Base-by-base conservation (phyloP, 2,329 filamentous ascomycete genomes). In the Xylaria sp. region DNA sequence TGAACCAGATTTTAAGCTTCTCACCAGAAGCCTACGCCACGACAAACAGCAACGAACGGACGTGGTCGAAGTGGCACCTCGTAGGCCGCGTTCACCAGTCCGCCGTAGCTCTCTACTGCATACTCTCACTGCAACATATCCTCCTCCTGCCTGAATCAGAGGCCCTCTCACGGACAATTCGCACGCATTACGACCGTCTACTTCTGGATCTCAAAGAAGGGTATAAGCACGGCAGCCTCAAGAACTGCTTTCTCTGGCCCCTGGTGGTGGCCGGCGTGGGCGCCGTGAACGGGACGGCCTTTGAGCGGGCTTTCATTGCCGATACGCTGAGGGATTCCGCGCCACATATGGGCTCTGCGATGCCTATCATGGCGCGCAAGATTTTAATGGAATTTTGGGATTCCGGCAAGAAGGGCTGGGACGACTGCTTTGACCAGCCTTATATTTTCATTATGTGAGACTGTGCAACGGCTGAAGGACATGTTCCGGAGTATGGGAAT, bases 361-460 rank as follows among this genome's bases (percentile, higher is more conserved):
- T 75, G 23, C 78, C 79, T 13, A 52, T 77, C 9, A 58, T 70
- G 8, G 78, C 76, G 8, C 72, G 75, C 44, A 65, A 37, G 20
- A 56, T 78, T 9, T 67, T 81, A 1, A 64, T 76, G 69, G 69
- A 56, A 48, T 81, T 78, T 37, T 81, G 80, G 80, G 72, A 60
- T 6, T 79, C 76, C 0, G 77, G 78, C 1, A 69, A 75, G 63
- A 73, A 66, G 32, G 50, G 59, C 2, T 82, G 80, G 80, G 79
- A 81, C 68, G 75, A 74, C 25, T 82, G 80, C 65, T 82, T 81
- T 65, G 75, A 81, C 67, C 72, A 70, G 62, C 75, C 78, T 48
- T 80, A 78, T 66, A 44, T 73, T 5, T 76, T 72, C 25, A 12
- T 72, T 4, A 59, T 60, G 52, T 77, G 56, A 51, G 13, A 5